Evolutionary conservation across 192 early-diverging fungal genomes (phyloP).

Genomic region (Gaertneriomyces sp.): DNA sequence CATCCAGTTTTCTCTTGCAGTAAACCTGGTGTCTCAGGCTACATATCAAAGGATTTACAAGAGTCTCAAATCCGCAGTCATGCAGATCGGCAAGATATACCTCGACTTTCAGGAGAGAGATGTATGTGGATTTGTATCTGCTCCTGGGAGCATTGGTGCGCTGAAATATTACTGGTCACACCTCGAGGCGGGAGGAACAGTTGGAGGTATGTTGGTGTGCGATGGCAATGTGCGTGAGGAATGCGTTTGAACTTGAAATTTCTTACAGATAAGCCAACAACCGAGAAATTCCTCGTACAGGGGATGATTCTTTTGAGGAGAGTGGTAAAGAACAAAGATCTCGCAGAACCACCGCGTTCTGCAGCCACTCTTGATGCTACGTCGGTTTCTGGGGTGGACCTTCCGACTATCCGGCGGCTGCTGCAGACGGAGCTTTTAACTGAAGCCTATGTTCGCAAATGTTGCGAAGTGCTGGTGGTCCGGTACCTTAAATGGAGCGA

Average conservation of each 20-base stretch:
- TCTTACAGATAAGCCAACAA: constrained; percentile 23
- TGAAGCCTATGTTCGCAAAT: constrained; percentile 58
- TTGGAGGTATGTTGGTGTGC: background rate
- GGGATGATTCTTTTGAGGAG: constrained; percentile 62
- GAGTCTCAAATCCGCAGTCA: constrained; percentile 38
- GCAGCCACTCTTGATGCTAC: too few species aligned
- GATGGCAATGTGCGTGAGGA: background rate
- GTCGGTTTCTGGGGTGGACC: too few species aligned
- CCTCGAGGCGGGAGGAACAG: constrained; percentile 34
- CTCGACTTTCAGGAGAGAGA: constrained; percentile 66
- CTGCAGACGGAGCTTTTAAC: constrained; percentile 68
- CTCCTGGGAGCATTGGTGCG: constrained; percentile 58
- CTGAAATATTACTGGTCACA: constrained; percentile 73
- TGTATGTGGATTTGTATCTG: constrained; percentile 61
- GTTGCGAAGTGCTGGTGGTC: constrained; percentile 69
- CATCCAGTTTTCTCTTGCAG: background rate
- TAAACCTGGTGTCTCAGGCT: too few species aligned
- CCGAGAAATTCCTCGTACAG: constrained; percentile 71
- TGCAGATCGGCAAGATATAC: constrained; percentile 76
- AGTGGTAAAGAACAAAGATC: constrained; percentile 56
- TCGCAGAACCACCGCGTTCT: background rate
- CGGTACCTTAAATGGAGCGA: constrained; percentile 68
- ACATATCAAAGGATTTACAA: background rate
- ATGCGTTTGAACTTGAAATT: background rate
- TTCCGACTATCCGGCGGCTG: constrained; percentile 45